Evolutionary conservation across 306 rosid species (phyloP).

Genomic region (Acmispon strigosus): DNA sequence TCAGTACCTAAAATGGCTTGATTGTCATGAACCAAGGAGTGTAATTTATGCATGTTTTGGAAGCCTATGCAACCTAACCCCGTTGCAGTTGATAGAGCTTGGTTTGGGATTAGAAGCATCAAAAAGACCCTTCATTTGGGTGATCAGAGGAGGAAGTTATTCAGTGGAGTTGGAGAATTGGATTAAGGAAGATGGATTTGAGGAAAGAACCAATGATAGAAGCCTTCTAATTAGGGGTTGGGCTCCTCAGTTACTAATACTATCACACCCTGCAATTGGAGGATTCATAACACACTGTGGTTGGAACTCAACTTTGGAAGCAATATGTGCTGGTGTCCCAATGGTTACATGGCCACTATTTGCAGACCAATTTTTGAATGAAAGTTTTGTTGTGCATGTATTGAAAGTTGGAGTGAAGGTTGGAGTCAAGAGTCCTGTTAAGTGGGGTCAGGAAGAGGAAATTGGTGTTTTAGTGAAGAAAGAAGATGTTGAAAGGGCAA

Average conservation of each 20-base stretch:
- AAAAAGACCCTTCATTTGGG: conserved; percentile 50
- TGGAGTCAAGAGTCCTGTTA: conserved; percentile 21
- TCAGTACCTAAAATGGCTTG: conserved; percentile 46
- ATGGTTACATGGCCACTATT: conserved; percentile 63
- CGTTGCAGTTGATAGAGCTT: conserved; percentile 33
- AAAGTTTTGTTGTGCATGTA: conserved; percentile 21
- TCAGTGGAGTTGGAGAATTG: conserved; percentile 29
- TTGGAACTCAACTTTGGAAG: conserved; percentile 54
- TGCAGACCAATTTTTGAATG: conserved; percentile 41
- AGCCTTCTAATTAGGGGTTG: conserved; percentile 45
- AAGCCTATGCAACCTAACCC: conserved; percentile 25
- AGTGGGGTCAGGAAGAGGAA: conserved; percentile 28
- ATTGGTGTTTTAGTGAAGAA: conserved; percentile 24
- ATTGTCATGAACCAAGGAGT: conserved; percentile 17
- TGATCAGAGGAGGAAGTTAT: conserved; percentile 24
- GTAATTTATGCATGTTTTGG: conserved; percentile 60
- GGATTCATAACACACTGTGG: conserved; percentile 62
- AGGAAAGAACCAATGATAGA: conserved; percentile 27
- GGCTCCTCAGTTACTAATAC: conserved; percentile 49
- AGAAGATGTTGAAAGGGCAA: conserved; percentile 34
- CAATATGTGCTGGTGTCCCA: conserved; percentile 44
- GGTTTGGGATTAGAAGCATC: conserved; percentile 50
- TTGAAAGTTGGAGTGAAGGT: conserved; percentile 26
- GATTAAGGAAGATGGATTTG: conserved; percentile 30
- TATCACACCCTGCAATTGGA: conserved; percentile 45